Percentiles rank a stretch among this genome's conserved stretches.
Conservation (phyloP, 768 basidiomycete species). For the Leccinum incarnatum region DNA sequence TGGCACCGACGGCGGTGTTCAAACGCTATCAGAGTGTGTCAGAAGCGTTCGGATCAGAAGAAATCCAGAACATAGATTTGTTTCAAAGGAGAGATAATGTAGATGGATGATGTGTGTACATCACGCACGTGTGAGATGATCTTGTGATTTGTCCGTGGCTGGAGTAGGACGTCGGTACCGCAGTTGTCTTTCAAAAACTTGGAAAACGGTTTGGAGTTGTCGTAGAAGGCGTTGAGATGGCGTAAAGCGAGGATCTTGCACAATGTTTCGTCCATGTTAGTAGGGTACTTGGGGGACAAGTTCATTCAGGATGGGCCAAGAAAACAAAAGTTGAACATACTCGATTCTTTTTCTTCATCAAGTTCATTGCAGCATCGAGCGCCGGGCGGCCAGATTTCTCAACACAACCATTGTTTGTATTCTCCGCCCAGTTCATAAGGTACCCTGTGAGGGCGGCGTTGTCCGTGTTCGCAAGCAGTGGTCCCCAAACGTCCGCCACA, state of each 20-base stretch:
- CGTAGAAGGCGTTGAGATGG: constrained; percentile 31
- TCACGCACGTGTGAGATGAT: constrained; percentile 40
- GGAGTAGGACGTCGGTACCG: constrained; percentile 19
- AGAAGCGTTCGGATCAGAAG: not conserved
- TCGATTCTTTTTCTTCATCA: constrained; percentile 17
- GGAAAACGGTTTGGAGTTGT: constrained; percentile 39
- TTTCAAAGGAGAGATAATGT: not conserved
- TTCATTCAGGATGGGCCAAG: not conserved
- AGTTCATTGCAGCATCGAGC: constrained; percentile 1
- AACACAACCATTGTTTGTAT: constrained; percentile 1
- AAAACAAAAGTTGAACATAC: constrained; percentile 4
- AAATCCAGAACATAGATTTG: not conserved
- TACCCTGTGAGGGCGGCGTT: constrained; percentile 39
- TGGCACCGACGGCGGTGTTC: constrained; percentile 30
- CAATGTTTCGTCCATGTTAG: not conserved
- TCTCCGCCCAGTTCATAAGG: constrained; percentile 46
- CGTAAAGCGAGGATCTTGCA: not conserved
- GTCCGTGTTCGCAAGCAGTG: constrained; percentile 31
- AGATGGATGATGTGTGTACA: constrained; percentile 17
- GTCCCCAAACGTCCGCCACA: constrained; percentile 36
- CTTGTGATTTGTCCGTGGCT: constrained; percentile 27
- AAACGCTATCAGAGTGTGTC: constrained; percentile 16
- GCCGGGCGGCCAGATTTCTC: constrained; percentile 5
- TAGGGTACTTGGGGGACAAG: constrained; percentile 8
- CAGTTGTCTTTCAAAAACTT: constrained; percentile 29